A percentile compares a stretch with the other conserved stretches of the same genome.
These are phyloP conservation scores for Teratosphaeria pseudoeucalypti DNA, from an alignment of 2,329 filamentous ascomycete genomes.

Conservation along the genomic window DNA sequence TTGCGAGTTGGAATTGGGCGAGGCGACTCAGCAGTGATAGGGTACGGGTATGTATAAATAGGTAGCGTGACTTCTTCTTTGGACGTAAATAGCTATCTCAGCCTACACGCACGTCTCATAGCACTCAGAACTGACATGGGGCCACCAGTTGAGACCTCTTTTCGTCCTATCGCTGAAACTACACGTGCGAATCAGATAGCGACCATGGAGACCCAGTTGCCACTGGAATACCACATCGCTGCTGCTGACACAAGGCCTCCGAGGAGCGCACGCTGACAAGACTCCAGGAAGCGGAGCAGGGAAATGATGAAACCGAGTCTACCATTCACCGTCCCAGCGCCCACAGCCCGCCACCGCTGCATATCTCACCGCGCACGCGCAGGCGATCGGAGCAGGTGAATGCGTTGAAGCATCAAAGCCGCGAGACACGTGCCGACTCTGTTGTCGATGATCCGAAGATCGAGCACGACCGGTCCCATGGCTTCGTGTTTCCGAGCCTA, in stretches of 20 bases:
- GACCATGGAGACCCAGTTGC: no score
- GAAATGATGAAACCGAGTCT: not conserved
- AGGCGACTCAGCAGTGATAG: not conserved
- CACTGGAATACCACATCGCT: not conserved
- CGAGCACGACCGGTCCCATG: not conserved
- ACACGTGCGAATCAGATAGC: not conserved
- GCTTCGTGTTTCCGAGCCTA: not conserved
- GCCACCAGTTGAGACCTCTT: not conserved
- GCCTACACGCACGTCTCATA: not conserved
- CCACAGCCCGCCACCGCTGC: not conserved
- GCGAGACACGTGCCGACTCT: conserved; percentile 9
- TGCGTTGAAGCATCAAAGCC: conserved; percentile 1
- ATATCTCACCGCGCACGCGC: not conserved
- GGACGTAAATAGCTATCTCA: not conserved
- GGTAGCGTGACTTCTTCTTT: not conserved
- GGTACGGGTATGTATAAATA: not conserved
- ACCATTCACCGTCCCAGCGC: not conserved
- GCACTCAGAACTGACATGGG: not conserved
- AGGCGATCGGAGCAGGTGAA: not conserved
- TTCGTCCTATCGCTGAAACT: not conserved
- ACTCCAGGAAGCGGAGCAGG: not conserved
- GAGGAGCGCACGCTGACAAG: not conserved
- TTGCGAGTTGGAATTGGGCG: not conserved
- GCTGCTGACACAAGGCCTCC: not conserved
- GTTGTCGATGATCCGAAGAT: not conserved